Evolutionary conservation across 2,329 filamentous ascomycete genomes (phyloP), one percentile per base, ranked within the genome.

Genomic region (Curvularia eragrostidis): DNA sequence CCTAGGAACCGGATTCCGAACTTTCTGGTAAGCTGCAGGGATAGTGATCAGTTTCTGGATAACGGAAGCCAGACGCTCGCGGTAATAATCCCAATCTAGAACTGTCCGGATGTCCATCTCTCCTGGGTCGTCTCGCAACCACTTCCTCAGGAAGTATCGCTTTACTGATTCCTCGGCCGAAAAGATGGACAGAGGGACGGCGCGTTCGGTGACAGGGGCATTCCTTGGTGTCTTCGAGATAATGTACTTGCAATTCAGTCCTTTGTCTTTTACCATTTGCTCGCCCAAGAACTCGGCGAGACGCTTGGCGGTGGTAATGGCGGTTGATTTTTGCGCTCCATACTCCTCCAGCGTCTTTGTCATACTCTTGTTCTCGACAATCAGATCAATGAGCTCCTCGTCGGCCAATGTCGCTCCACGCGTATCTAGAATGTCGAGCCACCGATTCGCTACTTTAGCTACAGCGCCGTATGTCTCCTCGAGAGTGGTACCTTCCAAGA

Each of bases 1-100:
- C 64, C 96, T 85, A 13, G 95, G 96, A 1, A 98, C 94, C 0
- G 95, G 95, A 71, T 99, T 99, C 53, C 89, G 86, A 54, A 99
- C 85, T 78, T 97, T 98, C 75, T 99, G 95, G 49, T 99, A 83
- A 3, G 96, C 95, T 15, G 95, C 96, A 2, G 95, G 95, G 65
- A 99, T 99, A 1, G 96, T 99, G 73, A 99, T 97, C 54, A 99
- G 86, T 77, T 99, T 99, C 78, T 99, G 95, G 50, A 99, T 96
- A 54, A 99, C 95, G 0, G 94, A 98, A 0, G 93, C 94, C 19
- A 99, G 83, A 79, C 95, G 92, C 72, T 99, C 96, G 1, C 93
- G 83, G 74, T 99, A 99, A 78, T 99, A 99, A 65, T 93, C 86
- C 95, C 95, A 99, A 75, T 99, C 95, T 50, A 99, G 88, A 12